phyloP scores from a whole-genome alignment of 805 yeast species.

The Metschnikowia lachancei region DNA sequence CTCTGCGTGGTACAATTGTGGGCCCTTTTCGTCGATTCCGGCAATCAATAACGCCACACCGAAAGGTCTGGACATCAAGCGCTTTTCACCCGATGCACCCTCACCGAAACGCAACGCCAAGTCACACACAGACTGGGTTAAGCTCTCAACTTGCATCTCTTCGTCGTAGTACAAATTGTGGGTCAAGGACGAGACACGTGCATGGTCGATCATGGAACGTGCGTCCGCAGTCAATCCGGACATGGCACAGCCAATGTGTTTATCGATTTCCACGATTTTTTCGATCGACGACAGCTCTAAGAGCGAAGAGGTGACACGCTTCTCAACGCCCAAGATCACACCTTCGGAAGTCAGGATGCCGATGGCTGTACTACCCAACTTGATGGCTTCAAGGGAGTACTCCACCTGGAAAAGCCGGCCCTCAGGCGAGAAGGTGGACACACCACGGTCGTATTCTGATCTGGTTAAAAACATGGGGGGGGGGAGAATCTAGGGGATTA shows the following conservation, averaged over 20 bases:
- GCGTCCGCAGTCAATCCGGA: slow-evolving; percentile 99
- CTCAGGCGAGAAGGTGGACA: slow-evolving; percentile 97
- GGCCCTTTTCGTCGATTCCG: slow-evolving; percentile 93
- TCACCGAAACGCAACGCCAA: slow-evolving; percentile 95
- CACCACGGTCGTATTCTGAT: slow-evolving; percentile 99
- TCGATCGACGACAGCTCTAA: slow-evolving; percentile 92
- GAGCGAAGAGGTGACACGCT: slow-evolving; percentile 89
- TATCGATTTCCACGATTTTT: slow-evolving; percentile 91
- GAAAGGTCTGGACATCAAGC: slow-evolving; percentile 96
- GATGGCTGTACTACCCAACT: slow-evolving; percentile 96
- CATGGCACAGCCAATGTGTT: slow-evolving; percentile 97
- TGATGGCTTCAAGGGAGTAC: slow-evolving; percentile 95
- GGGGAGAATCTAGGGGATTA: neutral
- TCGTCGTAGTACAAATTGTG: slow-evolving; percentile 91
- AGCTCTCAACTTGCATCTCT: slow-evolving; percentile 84
- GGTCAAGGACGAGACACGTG: slow-evolving; percentile 83
- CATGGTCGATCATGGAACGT: slow-evolving; percentile 97
- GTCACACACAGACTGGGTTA: slow-evolving; percentile 96
- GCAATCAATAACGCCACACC: slow-evolving; percentile 97
- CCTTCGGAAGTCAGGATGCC: slow-evolving; percentile 96
- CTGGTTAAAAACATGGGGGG: slow-evolving; percentile 88
- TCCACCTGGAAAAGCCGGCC: slow-evolving; percentile 98
- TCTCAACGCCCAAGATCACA: slow-evolving; percentile 93
- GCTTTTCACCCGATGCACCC: slow-evolving; percentile 93
- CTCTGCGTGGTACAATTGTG: slow-evolving; percentile 97